Evolutionary conservation across 139 green algal species (phyloP), one percentile per base, ranked within the genome.

Genomic region (Volvox reticuliferus): DNA sequence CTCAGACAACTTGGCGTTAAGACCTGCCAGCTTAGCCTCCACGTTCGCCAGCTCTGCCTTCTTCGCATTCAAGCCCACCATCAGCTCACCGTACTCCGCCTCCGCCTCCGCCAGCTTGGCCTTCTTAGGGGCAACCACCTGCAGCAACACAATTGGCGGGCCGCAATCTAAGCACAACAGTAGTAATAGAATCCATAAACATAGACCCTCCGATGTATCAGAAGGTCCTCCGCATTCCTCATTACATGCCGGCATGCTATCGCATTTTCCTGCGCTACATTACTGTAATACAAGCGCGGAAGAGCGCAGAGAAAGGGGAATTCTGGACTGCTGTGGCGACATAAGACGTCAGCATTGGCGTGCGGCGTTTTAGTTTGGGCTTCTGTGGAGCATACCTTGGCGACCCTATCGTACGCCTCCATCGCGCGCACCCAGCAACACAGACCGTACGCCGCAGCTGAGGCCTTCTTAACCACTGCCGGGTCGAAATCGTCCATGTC

Each of bases 401-500:
- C 87, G 33, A 91, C 87, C 61, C 63, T 88, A 93, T 97, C 91
- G 88, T 98, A 98, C 9, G 95, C 89, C 86, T 98, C 95, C 96
- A 98, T 98, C 35, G 96, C 96, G 36, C 96, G 90, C 65, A 97
- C 95, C 96, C 96, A 98, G 88, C 94, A 95, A 91, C 95, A 97
- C 75, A 98, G 91, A 0, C 95, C 96, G 73, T 96, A 96, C 44
- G 94, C 94, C 12, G 95, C 95, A 73, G 95, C 96, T 79, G 91
- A 95, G 26, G 94, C 94, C 92, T 97, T 95, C 89, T 95, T 91
- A 3, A 96, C 91, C 68, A 90, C 76, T 13, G 93, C 83, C 0
- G 93, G 94, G 37, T 94, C 71, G 68, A 97, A 96, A 44, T 96
- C 93, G 22, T 91, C 83, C 69, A 92, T 94, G 32, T 93, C 91